Evolutionary conservation across 352 stramenopile species (phyloP).

Genomic region (Phytophthora foliorum): DNA sequence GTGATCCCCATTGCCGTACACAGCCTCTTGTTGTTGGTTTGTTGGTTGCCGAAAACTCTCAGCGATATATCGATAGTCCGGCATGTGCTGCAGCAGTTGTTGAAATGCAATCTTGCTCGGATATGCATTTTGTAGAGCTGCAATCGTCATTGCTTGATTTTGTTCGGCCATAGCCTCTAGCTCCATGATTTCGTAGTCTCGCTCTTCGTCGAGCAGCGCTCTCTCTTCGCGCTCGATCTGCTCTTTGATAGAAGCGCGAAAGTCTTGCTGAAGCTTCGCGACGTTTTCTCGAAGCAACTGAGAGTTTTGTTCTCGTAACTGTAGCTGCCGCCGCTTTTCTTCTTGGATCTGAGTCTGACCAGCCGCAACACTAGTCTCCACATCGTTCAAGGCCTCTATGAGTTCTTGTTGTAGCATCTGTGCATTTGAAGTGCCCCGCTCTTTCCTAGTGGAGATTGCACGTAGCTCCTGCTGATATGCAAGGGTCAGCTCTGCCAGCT

Average conservation of each 20-base stretch:
- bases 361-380: slow-evolving; percentile 56
- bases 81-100: slow-evolving; percentile 48
- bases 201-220: slow-evolving; percentile 42
- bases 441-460: slow-evolving; percentile 49
- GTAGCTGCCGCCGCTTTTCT: slow-evolving; percentile 57
- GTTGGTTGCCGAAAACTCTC: slow-evolving; percentile 40
- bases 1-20: background rate
- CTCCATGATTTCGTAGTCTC: slow-evolving; percentile 55
- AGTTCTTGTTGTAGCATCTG: slow-evolving; percentile 77
- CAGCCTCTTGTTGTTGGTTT: slow-evolving; percentile 4
- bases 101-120: slow-evolving; percentile 56
- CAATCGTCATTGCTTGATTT: slow-evolving; percentile 43
- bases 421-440: slow-evolving; percentile 56
- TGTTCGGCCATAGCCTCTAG: slow-evolving; percentile 58
- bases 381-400: slow-evolving; percentile 61
- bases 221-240: slow-evolving; percentile 32
- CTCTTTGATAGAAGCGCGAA: slow-evolving; percentile 28
- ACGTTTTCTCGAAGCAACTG: slow-evolving; percentile 50
- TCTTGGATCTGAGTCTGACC: slow-evolving; percentile 54
- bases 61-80: slow-evolving; percentile 60
- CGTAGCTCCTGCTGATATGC: slow-evolving; percentile 69
- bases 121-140: slow-evolving; percentile 47
- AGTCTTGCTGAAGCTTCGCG: slow-evolving; percentile 40
- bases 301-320: slow-evolving; percentile 52
- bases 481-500: slow-evolving; percentile 59